Evolutionary conservation across 2,329 filamentous ascomycete species (phyloP).

Genomic region (Talaromyces sp.): DNA sequence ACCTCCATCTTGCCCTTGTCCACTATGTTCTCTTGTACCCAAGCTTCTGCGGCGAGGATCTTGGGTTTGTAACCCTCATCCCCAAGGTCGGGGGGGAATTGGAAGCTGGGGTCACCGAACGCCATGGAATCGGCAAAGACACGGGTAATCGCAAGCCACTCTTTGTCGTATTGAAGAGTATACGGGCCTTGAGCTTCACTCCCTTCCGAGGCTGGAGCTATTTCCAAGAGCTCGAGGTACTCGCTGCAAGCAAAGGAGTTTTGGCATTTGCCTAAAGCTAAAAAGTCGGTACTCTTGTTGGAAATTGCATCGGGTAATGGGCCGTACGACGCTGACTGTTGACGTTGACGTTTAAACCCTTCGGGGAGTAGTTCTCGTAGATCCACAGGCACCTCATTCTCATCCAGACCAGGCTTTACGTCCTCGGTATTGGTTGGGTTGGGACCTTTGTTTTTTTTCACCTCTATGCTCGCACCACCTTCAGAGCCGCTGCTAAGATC

Average conservation of each 20-base stretch:
- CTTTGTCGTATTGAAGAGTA: constrained; percentile 74
- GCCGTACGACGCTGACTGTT: constrained; percentile 47
- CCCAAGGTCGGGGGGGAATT: constrained; percentile 57
- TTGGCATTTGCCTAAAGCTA: constrained; percentile 82
- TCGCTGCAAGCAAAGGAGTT: constrained; percentile 60
- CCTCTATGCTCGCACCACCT: neutral
- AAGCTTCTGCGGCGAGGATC: constrained; percentile 66
- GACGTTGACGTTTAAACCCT: constrained; percentile 51
- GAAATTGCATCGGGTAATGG: constrained; percentile 66
- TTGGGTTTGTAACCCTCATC: constrained; percentile 62
- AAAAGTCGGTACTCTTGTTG: constrained; percentile 75
- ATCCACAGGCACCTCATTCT: constrained; percentile 52
- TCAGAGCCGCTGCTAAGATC: constrained; percentile 20
- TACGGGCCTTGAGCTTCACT: constrained; percentile 41
- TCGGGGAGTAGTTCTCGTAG: constrained; percentile 71
- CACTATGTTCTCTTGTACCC: constrained; percentile 75
- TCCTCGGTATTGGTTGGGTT: neutral
- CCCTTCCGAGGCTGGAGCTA: constrained; percentile 45
- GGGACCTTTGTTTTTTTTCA: neutral
- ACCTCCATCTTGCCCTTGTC: constrained; percentile 58
- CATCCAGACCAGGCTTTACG: neutral
- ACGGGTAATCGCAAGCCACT: constrained; percentile 92
- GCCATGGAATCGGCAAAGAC: constrained; percentile 64
- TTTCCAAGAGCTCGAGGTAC: constrained; percentile 73
- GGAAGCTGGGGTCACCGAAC: constrained; percentile 56